Evolutionary conservation across 2,329 filamentous ascomycete genomes (phyloP), one percentile per base, ranked within the genome.

Genomic region (Arthrobotrys musiformis): DNA sequence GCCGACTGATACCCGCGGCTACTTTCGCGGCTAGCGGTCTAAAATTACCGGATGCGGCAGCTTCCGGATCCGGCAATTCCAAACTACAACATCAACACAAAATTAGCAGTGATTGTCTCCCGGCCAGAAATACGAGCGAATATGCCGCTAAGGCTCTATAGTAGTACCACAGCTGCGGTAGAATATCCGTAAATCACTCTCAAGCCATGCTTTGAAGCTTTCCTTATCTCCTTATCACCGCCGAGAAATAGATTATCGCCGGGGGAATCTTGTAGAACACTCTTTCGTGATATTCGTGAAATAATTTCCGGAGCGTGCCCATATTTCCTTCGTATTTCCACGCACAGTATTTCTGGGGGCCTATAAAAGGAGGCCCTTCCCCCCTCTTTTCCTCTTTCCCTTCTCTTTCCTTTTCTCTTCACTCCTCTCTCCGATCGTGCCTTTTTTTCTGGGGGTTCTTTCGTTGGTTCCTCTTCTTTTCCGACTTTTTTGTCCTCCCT

Each of bases 1-100:
- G 50, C 50, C 17, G 50, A 56, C 28, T 56, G 50, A 22, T 56
- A 56, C 50, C 50, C 50, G 50, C 50, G 50, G 50, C 28, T 56
- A 56, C 50, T 56, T 56, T 56, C 15, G 50, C 50, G 50, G 28
- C 50, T 56, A 56, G 7, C 50, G 17, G 2, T 11, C 3, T 37
- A 22, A 35, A n/a, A n/a, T 33, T 56, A n/a, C 50, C 50, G 19
- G 7, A 56, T 37, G 4, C 0, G 28, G 50, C 35, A 56, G 50
- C 50, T 56, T 33, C 50, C 50, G 2, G 2, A 56, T 56, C 19
- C 2, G n/a, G 50, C 22, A 56, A 6, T 28, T 56, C 37, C 22
- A 19, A 33, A 35, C 26, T 35, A n/a, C 50, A 56, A 35, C 28
- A 22, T 56, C 50, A 56, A 56, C 50, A 8, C 50, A 42, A 42